phyloP scores from a whole-genome alignment of 140 eudicot species.

The Ambrosia hybrid region DNA sequence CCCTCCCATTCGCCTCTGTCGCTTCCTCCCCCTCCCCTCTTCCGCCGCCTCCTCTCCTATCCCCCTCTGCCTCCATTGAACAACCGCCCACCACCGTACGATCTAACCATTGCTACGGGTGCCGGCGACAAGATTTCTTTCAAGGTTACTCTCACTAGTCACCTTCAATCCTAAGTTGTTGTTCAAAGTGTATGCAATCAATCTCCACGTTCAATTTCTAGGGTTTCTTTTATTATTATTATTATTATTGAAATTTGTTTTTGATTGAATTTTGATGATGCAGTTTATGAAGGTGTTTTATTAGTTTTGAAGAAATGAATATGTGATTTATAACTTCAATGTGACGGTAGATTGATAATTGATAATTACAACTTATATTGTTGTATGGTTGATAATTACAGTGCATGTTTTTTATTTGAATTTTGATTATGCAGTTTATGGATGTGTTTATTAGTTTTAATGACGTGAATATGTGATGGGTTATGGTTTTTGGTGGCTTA shows the following conservation, averaged over 20 bases:
- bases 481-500: too few species aligned
- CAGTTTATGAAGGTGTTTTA: neutral
- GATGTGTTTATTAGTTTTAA: too few species aligned
- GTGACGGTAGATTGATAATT: too few species aligned
- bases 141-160: conserved; percentile 58
- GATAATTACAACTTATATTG: too few species aligned
- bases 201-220: neutral
- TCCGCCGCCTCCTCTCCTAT: too few species aligned
- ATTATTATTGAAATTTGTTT: neutral
- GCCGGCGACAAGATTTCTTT: conserved; percentile 94
- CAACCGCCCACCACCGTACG: too few species aligned
- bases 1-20: too few species aligned
- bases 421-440: too few species aligned
- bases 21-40: too few species aligned
- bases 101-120: conserved; percentile 60
- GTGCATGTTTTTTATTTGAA: too few species aligned
- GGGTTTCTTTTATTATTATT: neutral
- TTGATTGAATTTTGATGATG: neutral
- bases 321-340: neutral
- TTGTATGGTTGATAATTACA: too few species aligned
- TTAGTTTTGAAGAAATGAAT: neutral
- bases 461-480: too few species aligned
- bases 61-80: neutral
- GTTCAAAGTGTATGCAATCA: conserved; percentile 79
- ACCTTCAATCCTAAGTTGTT: conserved; percentile 98